phyloP scores from a whole-genome alignment of 2,329 filamentous ascomycete species.

The Fonsecaea monophora region DNA sequence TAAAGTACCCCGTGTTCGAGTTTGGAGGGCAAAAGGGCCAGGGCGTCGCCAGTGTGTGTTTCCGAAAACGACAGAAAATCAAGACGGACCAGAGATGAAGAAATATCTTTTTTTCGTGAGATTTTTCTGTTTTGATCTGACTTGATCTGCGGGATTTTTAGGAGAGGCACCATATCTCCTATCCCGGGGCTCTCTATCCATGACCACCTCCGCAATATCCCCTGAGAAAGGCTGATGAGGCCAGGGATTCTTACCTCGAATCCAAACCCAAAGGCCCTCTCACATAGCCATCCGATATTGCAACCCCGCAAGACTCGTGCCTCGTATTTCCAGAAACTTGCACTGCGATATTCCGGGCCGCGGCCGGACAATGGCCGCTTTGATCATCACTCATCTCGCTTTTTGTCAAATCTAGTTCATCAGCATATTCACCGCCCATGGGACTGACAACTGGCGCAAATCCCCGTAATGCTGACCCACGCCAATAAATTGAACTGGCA shows the following conservation, averaged over 20 bases:
- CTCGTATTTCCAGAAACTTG: background rate
- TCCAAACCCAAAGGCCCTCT: background rate
- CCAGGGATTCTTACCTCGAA: background rate
- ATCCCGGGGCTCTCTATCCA: background rate
- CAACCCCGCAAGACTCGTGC: background rate
- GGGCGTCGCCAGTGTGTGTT: slow-evolving; percentile 86
- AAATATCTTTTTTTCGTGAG: background rate
- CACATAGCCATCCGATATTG: background rate
- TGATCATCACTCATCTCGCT: background rate
- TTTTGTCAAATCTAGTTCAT: slow-evolving; percentile 25
- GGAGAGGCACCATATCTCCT: background rate
- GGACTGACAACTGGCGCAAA: slow-evolving; percentile 68
- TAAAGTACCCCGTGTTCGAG: slow-evolving; percentile 83
- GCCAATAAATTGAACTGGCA: slow-evolving; percentile 91
- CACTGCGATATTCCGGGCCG: background rate
- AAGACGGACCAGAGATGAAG: background rate
- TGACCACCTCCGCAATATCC: background rate
- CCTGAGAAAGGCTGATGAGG: background rate
- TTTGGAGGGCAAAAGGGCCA: slow-evolving; percentile 90
- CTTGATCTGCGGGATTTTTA: background rate
- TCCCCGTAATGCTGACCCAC: slow-evolving; percentile 73
- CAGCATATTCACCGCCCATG: slow-evolving; percentile 64
- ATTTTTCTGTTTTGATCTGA: background rate
- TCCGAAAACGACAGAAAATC: slow-evolving; percentile 57
- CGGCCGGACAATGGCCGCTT: background rate